phyloP scores from a whole-genome alignment of 208 protist species.

The Wallacemonas sp. region DNA sequence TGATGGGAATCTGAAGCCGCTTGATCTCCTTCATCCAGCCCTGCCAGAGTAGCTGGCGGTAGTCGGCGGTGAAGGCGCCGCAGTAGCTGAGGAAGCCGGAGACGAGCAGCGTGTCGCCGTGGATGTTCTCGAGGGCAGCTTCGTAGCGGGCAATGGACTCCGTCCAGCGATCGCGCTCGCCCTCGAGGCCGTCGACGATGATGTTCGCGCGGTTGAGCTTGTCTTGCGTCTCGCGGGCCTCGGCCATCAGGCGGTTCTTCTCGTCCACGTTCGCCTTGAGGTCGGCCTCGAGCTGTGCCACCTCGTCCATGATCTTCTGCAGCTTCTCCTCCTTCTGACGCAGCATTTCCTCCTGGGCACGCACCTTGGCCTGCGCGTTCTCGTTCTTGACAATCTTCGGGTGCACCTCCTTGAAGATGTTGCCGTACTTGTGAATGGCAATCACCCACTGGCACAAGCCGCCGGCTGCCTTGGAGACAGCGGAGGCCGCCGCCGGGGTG shows the following conservation, averaged over 20 bases:
- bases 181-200: slow-evolving; percentile 96
- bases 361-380: slow-evolving; percentile 92
- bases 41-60: slow-evolving; percentile 90
- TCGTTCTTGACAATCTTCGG: slow-evolving; percentile 97
- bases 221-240: slow-evolving; percentile 94
- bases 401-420: slow-evolving; percentile 96
- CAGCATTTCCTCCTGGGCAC: slow-evolving; percentile 95
- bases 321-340: slow-evolving; percentile 92
- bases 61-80: slow-evolving; percentile 97
- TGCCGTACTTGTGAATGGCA: slow-evolving; percentile 97
- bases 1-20: slow-evolving; percentile 82
- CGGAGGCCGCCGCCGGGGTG: slow-evolving; percentile 82
- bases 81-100: slow-evolving; percentile 97
- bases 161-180: slow-evolving; percentile 97
- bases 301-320: slow-evolving; percentile 93
- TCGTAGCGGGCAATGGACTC: slow-evolving; percentile 94
- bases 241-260: slow-evolving; percentile 92
- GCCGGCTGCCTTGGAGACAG: slow-evolving; percentile 95
- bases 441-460: slow-evolving; percentile 98
- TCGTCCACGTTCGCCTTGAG: slow-evolving; percentile 91
- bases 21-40: slow-evolving; percentile 93
- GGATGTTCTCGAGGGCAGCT: slow-evolving; percentile 84
- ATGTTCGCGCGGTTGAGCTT: slow-evolving; percentile 97
- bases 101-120: slow-evolving; percentile 96
- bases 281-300: slow-evolving; percentile 89